Base-by-base conservation (phyloP, 208 protist species). In the Wallacemonas sp. region DNA sequence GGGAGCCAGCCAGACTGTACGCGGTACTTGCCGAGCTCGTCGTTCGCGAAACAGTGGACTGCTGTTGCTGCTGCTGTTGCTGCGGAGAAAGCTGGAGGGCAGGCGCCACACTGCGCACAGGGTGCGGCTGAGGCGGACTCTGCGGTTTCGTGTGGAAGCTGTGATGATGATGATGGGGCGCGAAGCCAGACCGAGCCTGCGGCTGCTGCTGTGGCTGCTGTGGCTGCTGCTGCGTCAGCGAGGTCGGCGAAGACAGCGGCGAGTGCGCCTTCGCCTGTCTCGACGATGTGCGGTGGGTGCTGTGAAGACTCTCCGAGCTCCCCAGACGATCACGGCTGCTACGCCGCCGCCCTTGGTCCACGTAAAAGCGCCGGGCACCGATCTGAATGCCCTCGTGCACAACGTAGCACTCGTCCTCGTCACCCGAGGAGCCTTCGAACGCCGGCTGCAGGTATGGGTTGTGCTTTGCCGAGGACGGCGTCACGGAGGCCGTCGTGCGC, bases 161-260 rank as follows among this genome's bases (percentile, higher is more conserved):
- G 52, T 59, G 52, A n/a, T 59, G 52, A 23, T 59, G 52, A 25
- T 59, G 52, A 39, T 59, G 52, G 16, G 52, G 52, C 3, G 32
- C 31, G 22, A 59, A 25, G 52, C 52, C 52, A 33, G 49, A 57
- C 4, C 49, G 49, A 33, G n/a, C 11, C 4, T 11, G 49, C 28
- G 49, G 44, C 44, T 48, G 44, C 20, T 48, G 44, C 18, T 48
- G 44, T 48, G 8, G 44, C 26, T 5, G n/a, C 31, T 55, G 31
- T 59, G 52, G 52, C 32, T 12, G 44, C 20, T 18, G 18, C 20
- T 49, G 44, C 8, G 44, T 22, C 20, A 25, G 20, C 44, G 10
- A 22, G 0, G 44, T 49, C 20, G 44, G 44, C 44, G 44, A 49
- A 5, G 44, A 22, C 8, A 49, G 20, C 12, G 44, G 10, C 0